phyloP scores from a whole-genome alignment of 2,329 filamentous ascomycete species.

The Dactylellina cionopaga region DNA sequence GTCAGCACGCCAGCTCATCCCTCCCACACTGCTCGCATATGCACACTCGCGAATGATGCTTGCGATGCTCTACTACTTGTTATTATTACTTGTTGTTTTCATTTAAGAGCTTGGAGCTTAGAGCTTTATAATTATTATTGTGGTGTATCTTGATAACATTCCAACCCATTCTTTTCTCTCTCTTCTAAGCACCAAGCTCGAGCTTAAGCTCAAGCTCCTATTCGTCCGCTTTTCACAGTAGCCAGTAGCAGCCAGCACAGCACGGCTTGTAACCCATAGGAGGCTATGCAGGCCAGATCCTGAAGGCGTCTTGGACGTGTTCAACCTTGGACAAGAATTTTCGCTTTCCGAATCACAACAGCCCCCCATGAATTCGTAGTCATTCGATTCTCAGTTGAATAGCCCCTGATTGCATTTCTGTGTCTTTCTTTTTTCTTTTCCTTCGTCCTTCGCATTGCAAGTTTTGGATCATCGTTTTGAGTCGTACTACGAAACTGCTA shows the following conservation, averaged over 20 bases:
- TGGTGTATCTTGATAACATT: constrained; percentile 4
- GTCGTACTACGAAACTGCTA: constrained; percentile 6
- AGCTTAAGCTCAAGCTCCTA: constrained; percentile 5
- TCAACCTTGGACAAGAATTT: constrained; percentile 45
- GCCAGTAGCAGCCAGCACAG: constrained; percentile 10
- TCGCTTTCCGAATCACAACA: constrained; percentile 32
- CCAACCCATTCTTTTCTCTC: constrained; percentile 1
- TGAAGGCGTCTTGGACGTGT: constrained; percentile 42
- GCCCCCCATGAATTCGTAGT: constrained; percentile 25
- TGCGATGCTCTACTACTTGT: constrained; percentile 3
- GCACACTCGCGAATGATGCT: constrained; percentile 2
- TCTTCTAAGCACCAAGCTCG: too few species aligned
- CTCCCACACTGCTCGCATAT: constrained; percentile 23
- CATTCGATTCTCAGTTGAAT: constrained; percentile 33
- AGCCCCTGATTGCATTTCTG: constrained; percentile 22
- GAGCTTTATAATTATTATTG: too few species aligned
- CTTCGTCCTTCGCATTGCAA: constrained; percentile 3
- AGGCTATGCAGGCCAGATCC: constrained; percentile 46
- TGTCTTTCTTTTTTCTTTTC: constrained; percentile 22
- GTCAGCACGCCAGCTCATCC: constrained; percentile 37
- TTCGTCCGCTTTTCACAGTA: constrained; percentile 26
- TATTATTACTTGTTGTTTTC: background rate
- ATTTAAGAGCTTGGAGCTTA: constrained; percentile 16
- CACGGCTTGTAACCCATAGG: constrained; percentile 13
- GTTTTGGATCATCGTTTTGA: background rate